Evolutionary conservation across 2,329 filamentous ascomycete genomes (phyloP), one percentile per base, ranked within the genome.

Genomic region (Elsinoe batatas): DNA sequence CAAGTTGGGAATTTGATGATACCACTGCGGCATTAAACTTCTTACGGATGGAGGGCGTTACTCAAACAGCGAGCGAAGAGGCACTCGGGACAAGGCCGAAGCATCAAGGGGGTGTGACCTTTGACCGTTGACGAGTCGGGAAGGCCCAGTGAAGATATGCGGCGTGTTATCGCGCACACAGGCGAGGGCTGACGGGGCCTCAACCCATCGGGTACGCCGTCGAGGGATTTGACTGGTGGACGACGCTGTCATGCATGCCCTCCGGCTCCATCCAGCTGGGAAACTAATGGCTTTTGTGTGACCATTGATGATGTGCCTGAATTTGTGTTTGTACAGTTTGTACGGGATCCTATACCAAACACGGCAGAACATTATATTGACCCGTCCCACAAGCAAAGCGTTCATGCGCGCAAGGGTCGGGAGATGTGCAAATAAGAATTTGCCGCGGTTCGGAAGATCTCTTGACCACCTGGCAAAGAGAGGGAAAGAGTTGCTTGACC

Each of bases 151-250:
- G 22, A 46, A 55, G 33, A 30, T 55, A 30, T 55, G 53, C 53
- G 53, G 53, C 53, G 53, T 44, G 53, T 55, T 55, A 55, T 55
- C 53, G 53, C 38, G 51, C 51, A 54, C 51, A 15, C 40, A 37
- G 42, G 32, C 53, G 37, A 55, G 40, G 32, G 38, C 53, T 55
- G 33, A 51, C n/a, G 32, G 47, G 47, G 15, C 18, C 17, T 35
- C n/a, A 13, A n/a, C 15, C 15, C 35, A 44, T 51, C 47, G 47
- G 47, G 32, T 51, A 15, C 47, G n/a, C 47, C 47, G 47, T 51
- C 26, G 26, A 49, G 26, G n/a, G 47, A 38, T 38, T 38, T 38
- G 32, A 51, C 32, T 51, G 47, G 47, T 51, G 47, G 47, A 51
- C 32, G 13, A 33, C 18, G 30, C 22, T 36, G 33, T 38, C 47